These are phyloP conservation scores for Syzygium malaccense DNA, from an alignment of 441 rosid species.

Conservation along the genomic window DNA sequence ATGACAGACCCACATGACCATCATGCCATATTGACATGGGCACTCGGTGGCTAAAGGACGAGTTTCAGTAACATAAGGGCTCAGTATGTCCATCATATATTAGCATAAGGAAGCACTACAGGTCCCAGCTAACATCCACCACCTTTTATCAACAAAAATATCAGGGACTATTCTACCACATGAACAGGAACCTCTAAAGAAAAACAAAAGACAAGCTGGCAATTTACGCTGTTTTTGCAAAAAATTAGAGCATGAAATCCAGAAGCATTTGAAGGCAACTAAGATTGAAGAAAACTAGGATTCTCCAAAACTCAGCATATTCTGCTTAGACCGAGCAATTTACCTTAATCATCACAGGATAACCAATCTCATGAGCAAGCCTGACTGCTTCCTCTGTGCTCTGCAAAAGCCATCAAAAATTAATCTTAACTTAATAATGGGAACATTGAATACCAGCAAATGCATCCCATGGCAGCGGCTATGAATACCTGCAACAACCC, in stretches of 20 bases:
- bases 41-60: not conserved
- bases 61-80: not conserved
- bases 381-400: slow-evolving; percentile 83
- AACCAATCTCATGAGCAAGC: slow-evolving; percentile 84
- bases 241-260: not conserved
- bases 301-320: not conserved
- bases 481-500: slow-evolving; percentile 62
- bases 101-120: not conserved
- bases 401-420: slow-evolving; percentile 27
- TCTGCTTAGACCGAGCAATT: not conserved
- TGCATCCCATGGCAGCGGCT: not conserved
- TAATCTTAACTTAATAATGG: not conserved
- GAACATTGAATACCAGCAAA: slow-evolving; percentile 39
- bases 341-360: slow-evolving; percentile 98
- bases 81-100: not conserved
- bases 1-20: not conserved
- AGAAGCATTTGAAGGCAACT: not conserved
- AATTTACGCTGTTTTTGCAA: not conserved
- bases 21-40: not conserved
- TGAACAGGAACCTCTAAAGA: not conserved
- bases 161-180: not conserved
- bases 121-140: not conserved
- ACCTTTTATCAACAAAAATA: not conserved
- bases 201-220: not conserved
- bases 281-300: not conserved